Evolutionary conservation across 192 early-diverging fungal genomes (phyloP), one percentile per base, ranked within the genome.

Genomic region (Martensiomyces pterosporus): DNA sequence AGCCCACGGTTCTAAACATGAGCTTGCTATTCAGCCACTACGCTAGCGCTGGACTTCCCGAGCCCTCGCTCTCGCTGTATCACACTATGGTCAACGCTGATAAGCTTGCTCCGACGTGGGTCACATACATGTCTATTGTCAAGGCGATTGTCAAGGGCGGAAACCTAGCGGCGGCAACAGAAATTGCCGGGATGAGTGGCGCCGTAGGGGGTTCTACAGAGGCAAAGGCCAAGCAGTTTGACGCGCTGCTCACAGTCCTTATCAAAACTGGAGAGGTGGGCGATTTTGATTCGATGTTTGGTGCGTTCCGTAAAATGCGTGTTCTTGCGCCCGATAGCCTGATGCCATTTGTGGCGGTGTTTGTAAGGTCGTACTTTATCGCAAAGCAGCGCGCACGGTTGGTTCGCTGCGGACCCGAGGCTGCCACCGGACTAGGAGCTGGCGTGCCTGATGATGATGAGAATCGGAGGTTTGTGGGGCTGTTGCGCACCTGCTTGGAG

Each of bases 81-180:
- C 68, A 39, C 16, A 3, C n/a, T 32, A 27, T 60, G 33, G 33
- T 43, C 23, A 36, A 52, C 4, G 13, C 14, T 3, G 52, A 60
- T 24, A 46, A 41, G 17, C 14, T 64, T 14, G 19, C 18, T 19
- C 53, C 47, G 1, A 38, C 60, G 8, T 73, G 69, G 69, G 17
- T 42, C 2, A 33, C 52, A 1, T 73, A 47, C 27, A 27, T 43
- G 15, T 15, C 38, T 9, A 19, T 57, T 16, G 49, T 52, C 36
- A 49, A 47, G 13, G 62, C 69, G 1, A 24, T 73, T 22, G 43
- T n/a, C n/a, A n/a, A n/a, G n/a, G n/a, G n/a, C n/a, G n/a, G n/a
- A n/a, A n/a, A n/a, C n/a, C n/a, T n/a, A n/a, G n/a, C n/a, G n/a
- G n/a, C n/a, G n/a, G n/a, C n/a, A n/a, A n/a, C n/a, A n/a, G n/a